A percentile compares a stretch with the other conserved stretches of the same genome.
Conservation (phyloP, 2,329 filamentous ascomycete genomes). For the Neofusicoccum sp. region DNA sequence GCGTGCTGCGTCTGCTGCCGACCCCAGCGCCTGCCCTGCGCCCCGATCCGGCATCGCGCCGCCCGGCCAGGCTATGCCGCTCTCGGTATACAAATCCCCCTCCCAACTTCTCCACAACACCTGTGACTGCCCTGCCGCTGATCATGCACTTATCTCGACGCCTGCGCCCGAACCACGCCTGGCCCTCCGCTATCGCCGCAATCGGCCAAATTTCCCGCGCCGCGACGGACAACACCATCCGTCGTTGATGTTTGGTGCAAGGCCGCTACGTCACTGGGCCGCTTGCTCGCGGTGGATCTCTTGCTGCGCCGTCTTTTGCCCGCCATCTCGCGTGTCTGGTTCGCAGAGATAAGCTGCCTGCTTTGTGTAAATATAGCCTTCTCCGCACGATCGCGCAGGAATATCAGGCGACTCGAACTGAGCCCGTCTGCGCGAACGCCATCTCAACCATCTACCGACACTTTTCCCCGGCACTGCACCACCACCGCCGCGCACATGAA, state of each 20-base stretch:
- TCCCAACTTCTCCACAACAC: background rate
- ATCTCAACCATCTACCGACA: background rate
- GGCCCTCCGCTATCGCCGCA: constrained; percentile 11
- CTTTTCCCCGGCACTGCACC: background rate
- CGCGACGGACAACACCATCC: background rate
- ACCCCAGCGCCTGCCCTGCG: constrained; percentile 6
- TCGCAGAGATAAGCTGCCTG: constrained; percentile 3
- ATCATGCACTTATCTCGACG: constrained; percentile 10
- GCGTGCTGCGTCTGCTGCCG: background rate
- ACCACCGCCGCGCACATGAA: background rate
- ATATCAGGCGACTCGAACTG: constrained; percentile 1
- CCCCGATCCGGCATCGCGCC: constrained; percentile 8
- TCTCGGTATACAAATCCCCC: constrained; percentile 19
- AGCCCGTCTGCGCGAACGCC: background rate
- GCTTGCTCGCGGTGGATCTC: background rate
- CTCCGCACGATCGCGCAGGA: background rate
- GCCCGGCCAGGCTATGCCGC: background rate
- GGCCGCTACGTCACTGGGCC: background rate
- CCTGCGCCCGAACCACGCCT: background rate
- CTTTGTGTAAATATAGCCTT: constrained; percentile 13
- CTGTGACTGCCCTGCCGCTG: background rate
- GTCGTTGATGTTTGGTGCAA: background rate
- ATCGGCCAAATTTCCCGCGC: constrained; percentile 19
- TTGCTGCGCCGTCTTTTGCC: background rate
- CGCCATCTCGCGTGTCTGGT: background rate